Conservation (phyloP, 352 stramenopile genomes). For the Phytopythium cucurbitacearum region DNA sequence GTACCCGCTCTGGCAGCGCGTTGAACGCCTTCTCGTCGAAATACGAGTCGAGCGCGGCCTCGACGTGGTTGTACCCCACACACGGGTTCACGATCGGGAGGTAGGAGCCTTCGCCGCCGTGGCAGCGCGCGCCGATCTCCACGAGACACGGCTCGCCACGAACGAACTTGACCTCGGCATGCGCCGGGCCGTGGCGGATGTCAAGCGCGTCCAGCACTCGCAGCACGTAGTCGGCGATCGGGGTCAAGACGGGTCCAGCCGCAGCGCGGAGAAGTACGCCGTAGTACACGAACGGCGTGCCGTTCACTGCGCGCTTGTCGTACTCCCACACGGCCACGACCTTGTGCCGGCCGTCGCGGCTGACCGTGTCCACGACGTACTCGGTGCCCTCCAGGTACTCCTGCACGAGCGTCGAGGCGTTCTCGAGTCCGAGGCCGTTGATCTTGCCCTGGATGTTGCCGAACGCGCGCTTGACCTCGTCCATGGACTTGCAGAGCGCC, state of each 20-base stretch:
- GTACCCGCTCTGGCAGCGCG: slow-evolving; percentile 26
- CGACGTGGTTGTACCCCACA: slow-evolving; percentile 93
- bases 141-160: slow-evolving; percentile 88
- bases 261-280: slow-evolving; percentile 70
- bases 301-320: slow-evolving; percentile 93
- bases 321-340: slow-evolving; percentile 96
- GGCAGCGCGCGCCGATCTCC: slow-evolving; percentile 93
- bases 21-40: slow-evolving; percentile 68
- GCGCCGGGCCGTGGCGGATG: slow-evolving; percentile 75
- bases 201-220: slow-evolving; percentile 78
- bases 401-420: slow-evolving; percentile 91
- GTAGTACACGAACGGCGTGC: slow-evolving; percentile 94
- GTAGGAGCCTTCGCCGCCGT: slow-evolving; percentile 93
- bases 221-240: slow-evolving; percentile 59
- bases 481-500: slow-evolving; percentile 86
- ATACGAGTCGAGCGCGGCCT: slow-evolving; percentile 86
- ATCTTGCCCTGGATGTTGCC: slow-evolving; percentile 89
- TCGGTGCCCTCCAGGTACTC: slow-evolving; percentile 93
- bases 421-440: slow-evolving; percentile 82
- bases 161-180: slow-evolving; percentile 88
- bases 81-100: slow-evolving; percentile 83
- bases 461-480: slow-evolving; percentile 90
- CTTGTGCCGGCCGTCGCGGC: slow-evolving; percentile 90
- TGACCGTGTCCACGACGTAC: slow-evolving; percentile 97
- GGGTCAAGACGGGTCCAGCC: slow-evolving; percentile 36